Conservation (phyloP, 139 green algal species). For the Closterium sp. region DNA sequence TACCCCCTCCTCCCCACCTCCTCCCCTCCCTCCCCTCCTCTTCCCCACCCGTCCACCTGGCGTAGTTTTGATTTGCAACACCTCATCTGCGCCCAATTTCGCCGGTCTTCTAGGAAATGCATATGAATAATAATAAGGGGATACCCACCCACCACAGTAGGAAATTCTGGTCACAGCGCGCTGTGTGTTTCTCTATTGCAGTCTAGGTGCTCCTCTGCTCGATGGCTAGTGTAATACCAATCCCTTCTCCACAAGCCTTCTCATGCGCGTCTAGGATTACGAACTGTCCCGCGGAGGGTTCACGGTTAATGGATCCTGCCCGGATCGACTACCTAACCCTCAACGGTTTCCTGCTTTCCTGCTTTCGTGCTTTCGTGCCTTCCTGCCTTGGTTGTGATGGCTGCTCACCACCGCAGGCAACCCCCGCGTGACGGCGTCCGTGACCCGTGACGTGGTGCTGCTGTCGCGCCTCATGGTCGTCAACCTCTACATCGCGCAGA, state of each 20-base stretch:
- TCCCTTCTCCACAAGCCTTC: background rate
- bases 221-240: background rate
- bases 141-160: background rate
- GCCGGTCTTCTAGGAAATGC: too few relatives aligned
- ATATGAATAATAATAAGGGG: background rate
- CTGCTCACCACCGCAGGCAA: slow-evolving; percentile 60
- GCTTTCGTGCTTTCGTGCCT: background rate
- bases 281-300: background rate
- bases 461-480: slow-evolving; percentile 83
- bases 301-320: too few relatives aligned
- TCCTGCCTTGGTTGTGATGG: background rate
- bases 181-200: too few relatives aligned
- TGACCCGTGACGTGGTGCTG: slow-evolving; percentile 86
- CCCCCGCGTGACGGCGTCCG: slow-evolving; percentile 85
- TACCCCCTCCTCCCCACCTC: too few relatives aligned
- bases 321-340: background rate
- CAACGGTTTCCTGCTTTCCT: too few relatives aligned
- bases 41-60: too few relatives aligned
- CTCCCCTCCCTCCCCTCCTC: too few relatives aligned
- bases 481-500: slow-evolving; percentile 88
- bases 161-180: too few relatives aligned
- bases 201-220: background rate
- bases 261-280: background rate
- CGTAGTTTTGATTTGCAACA: too few relatives aligned
- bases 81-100: too few relatives aligned